These are phyloP conservation scores for Zygotorulaspora mrakii DNA, from an alignment of 1,139 yeast genomes.

Conservation along the genomic window DNA sequence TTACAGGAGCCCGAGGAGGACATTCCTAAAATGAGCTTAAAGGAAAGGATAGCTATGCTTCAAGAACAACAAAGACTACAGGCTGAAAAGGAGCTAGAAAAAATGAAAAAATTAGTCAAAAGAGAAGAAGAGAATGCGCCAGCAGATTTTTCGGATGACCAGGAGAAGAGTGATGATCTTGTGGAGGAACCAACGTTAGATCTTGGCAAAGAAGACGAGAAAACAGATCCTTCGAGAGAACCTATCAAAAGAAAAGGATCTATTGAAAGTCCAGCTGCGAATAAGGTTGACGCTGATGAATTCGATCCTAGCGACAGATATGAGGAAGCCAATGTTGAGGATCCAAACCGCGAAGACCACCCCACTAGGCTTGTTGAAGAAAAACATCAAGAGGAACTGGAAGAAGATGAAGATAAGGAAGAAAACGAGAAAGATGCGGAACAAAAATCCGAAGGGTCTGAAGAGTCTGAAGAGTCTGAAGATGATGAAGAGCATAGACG, in stretches of 20 bases:
- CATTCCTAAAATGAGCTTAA: constrained; percentile 72
- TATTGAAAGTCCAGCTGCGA: background rate
- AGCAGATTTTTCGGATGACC: constrained; percentile 5
- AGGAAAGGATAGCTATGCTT: constrained; percentile 79
- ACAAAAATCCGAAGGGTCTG: constrained; percentile 24
- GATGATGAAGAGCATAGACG: constrained; percentile 80
- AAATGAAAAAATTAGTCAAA: constrained; percentile 54
- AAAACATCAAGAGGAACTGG: constrained; percentile 1
- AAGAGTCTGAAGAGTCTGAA: constrained; percentile 44
- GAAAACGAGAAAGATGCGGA: constrained; percentile 21
- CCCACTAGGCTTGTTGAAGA: background rate
- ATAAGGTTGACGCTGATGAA: background rate
- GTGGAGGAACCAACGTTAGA: background rate
- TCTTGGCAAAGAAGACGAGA: background rate
- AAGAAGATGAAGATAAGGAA: constrained; percentile 5
- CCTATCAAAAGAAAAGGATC: background rate
- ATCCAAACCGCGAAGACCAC: background rate
- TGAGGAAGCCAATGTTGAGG: background rate
- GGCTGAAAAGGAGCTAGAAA: constrained; percentile 68
- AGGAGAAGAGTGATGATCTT: constrained; percentile 6
- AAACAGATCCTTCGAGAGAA: background rate
- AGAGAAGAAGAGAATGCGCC: constrained; percentile 47
- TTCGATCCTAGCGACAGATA: background rate
- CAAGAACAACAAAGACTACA: constrained; percentile 82
- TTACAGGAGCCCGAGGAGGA: constrained; percentile 45